Base-by-base conservation (phyloP, 257 asterid species). In the Ocimum tenuiflorum region DNA sequence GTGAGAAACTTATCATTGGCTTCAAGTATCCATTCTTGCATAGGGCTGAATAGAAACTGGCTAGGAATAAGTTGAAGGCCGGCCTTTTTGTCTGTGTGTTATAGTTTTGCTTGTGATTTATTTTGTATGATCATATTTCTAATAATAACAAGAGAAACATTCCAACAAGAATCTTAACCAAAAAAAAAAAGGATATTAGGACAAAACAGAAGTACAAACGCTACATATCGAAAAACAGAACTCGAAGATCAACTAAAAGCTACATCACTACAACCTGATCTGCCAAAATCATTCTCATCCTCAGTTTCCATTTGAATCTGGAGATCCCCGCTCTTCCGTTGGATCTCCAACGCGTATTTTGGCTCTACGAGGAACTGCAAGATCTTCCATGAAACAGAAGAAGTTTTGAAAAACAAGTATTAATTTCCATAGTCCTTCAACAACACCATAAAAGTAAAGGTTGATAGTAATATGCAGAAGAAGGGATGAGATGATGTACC, bases 331-430 rank as follows among this genome's bases (percentile, higher is more conserved):
- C 72, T 80, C 65, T 68, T 80, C 17, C 57, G 77, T 65, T 81
- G 85, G 79, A 77, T 81, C 67, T 76, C 81, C 9, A 79, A 68
- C 84, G 79, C 78, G 47, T 60, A 49, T 2, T 68, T 81, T 45
- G 94, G 88, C 73, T 85, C 85, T 76, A 77, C 83, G 9, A 82
- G 78, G 55, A 79, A 71, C 33, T 53, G 73, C 73, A 89, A 69
- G 56, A 89, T 80, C 95, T 89, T 88, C 65, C 58, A 50, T 52
- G 22, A 76, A 69, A 72, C 43, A 54, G 53, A 63, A 23, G 35
- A 20, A 22, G 15, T 7, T 60, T 11, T 33, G 31, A n/a, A n/a
- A n/a, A n/a, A n/a, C n/a, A n/a, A n/a, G n/a, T n/a, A n/a, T n/a
- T n/a, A 43, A 23, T 1, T 10, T 45, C 42, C 24, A 7, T 7